Evolutionary conservation across 805 yeast species (phyloP), one percentile per base, ranked within the genome.

Genomic region (Lipomyces starkeyi): DNA sequence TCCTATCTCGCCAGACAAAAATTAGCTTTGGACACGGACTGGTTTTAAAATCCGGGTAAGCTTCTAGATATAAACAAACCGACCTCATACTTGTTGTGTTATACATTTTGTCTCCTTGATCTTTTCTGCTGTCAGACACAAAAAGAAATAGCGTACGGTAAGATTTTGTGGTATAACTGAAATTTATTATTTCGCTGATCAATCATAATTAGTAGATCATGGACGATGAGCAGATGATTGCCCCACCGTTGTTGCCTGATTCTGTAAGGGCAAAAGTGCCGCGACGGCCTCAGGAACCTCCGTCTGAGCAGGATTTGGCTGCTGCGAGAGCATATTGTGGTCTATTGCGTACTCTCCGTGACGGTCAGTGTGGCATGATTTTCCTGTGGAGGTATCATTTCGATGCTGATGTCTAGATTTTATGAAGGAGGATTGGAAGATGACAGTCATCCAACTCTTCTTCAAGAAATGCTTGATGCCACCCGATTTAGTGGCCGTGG

Each of bases 341-440:
- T 22, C 14, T 3, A 11, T 27, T 52, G 56, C 56, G 56, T 7
- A 32, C 32, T 52, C 27, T 27, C 29, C 32, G 56, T 27, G 13
- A 22, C 56, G 56, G 56, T 52, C 4, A 20, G 56, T 8, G n/a
- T 25, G 32, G 6, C 14, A 22, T 22, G 56, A 22, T 6, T 52
- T 1, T 20, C 5, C 2, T 52, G 27, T 52, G 14, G 14, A 4
- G 32, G 13, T 52, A 52, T 47, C 53, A 22, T 22, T 20, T 22
- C 1, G 32, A 52, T 22, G 20, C 25, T 47, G 13, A 47, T 22
- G 56, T 52, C 22, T 20, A 52, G 17, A 52, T 27, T 47, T n/a
- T 47, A 52, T 22, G 56, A 52, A 52, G 56, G 56, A 22, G 32
- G 14, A 27, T 52, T 52, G 56, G 32, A 11, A 22, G 56, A 52